Evolutionary conservation across 768 basidiomycete species (phyloP).

Genomic region (Termitomyces sp.): DNA sequence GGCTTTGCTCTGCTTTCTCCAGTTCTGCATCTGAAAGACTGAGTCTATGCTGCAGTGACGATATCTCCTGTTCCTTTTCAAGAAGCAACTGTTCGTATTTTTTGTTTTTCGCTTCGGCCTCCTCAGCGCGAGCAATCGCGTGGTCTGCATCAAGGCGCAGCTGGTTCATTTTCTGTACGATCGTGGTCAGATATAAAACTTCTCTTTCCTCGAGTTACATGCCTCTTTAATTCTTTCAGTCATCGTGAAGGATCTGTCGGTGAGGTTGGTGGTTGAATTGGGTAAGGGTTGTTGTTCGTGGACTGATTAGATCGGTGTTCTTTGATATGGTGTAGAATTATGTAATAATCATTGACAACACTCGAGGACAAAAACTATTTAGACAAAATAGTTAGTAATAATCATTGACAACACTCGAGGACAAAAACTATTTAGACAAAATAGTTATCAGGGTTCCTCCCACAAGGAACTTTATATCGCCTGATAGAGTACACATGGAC

Average conservation of each 20-base stretch:
- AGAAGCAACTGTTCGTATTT: conserved; percentile 65
- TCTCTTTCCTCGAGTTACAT: conserved; percentile 1
- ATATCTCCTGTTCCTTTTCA: conserved; percentile 80
- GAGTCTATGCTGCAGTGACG: conserved; percentile 72
- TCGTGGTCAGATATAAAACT: conserved; percentile 22
- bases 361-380: too few relatives aligned
- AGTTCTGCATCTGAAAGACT: conserved; percentile 58
- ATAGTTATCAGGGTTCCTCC: neutral
- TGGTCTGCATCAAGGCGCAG: conserved; percentile 84
- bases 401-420: neutral
- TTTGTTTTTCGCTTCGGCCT: conserved; percentile 82
- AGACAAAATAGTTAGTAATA: conserved; percentile 11
- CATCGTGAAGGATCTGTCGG: conserved; percentile 22
- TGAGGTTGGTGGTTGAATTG: conserved; percentile 7
- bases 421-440: too few relatives aligned
- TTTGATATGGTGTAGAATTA: conserved; percentile 10
- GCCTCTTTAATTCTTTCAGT: conserved; percentile 52
- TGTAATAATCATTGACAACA: conserved; percentile 7
- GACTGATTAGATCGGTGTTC: conserved; percentile 27
- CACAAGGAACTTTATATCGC: too few relatives aligned
- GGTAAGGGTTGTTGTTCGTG: conserved; percentile 24
- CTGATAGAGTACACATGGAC: neutral
- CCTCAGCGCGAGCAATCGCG: conserved; percentile 79
- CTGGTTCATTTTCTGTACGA: conserved; percentile 58
- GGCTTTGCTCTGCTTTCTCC: conserved; percentile 62